Conservation (phyloP, 2,329 filamentous ascomycete species). For the Hypocrella siamensis region DNA sequence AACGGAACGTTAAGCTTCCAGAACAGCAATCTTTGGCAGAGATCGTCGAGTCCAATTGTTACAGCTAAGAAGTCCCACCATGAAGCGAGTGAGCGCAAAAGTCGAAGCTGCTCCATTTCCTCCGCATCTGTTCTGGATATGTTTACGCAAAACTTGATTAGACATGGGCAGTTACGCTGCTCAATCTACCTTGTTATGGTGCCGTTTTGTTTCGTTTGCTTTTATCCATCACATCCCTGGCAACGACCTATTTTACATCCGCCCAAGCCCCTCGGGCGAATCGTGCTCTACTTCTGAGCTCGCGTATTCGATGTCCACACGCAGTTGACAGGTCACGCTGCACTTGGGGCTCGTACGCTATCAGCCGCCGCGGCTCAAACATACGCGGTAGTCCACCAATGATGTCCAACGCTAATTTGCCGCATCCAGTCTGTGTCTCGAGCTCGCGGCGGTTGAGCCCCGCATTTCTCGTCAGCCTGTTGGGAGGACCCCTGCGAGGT, state of each 20-base stretch:
- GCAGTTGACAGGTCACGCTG: conserved; percentile 31
- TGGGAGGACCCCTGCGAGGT: conserved; percentile 9
- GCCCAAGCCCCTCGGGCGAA: conserved; percentile 33
- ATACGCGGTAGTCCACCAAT: conserved; percentile 28
- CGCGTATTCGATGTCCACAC: conserved; percentile 37
- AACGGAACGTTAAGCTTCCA: too few relatives aligned
- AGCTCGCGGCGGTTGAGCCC: conserved; percentile 4
- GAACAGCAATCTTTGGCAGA: too few relatives aligned
- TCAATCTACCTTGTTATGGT: too few relatives aligned
- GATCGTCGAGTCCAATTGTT: too few relatives aligned
- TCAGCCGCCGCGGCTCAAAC: conserved; percentile 30
- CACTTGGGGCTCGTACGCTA: conserved; percentile 27
- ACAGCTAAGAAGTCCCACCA: too few relatives aligned
- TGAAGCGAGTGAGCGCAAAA: too few relatives aligned
- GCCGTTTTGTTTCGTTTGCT: too few relatives aligned
- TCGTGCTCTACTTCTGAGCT: conserved; percentile 33
- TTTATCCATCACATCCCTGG: too few relatives aligned
- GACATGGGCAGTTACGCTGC: too few relatives aligned
- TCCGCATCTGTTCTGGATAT: too few relatives aligned
- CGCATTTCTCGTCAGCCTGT: conserved; percentile 16
- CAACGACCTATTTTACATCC: conserved; percentile 13
- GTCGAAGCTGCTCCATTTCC: too few relatives aligned
- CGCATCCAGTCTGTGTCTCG: conserved; percentile 19
- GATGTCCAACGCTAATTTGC: conserved; percentile 31
- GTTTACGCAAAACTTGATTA: too few relatives aligned